Percentiles rank a stretch among this genome's conserved stretches.
Conservation (phyloP, 495 filamentous ascomycete genomes). For the Schizothecium vesticola region DNA sequence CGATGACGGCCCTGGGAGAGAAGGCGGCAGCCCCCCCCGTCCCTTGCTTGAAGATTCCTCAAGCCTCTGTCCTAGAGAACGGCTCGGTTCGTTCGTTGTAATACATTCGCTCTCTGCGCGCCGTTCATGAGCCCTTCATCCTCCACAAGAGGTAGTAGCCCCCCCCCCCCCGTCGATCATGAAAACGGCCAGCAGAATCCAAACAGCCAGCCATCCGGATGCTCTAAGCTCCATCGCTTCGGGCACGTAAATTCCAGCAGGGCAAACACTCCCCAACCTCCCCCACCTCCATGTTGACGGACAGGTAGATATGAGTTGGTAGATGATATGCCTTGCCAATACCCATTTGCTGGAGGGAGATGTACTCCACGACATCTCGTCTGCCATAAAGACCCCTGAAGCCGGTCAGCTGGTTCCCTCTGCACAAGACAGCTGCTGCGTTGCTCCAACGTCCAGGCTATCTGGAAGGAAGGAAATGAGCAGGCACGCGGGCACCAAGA, state of each 20-base stretch:
- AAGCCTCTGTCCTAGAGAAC: neutral
- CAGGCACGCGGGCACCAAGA: neutral
- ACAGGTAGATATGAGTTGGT: too few species aligned
- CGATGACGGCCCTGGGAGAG: neutral
- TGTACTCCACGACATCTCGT: neutral
- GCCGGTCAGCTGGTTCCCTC: neutral
- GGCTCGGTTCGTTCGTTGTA: too few species aligned
- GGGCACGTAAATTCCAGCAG: neutral
- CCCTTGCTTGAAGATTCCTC: neutral
- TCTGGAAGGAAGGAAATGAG: too few species aligned
- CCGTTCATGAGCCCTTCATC: neutral
- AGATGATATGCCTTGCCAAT: too few species aligned
- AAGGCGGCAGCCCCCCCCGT: neutral
- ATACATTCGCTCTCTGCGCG: neutral
- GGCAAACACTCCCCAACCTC: too few species aligned
- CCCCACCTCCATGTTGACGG: too few species aligned
- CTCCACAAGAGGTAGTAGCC: neutral
- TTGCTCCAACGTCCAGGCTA: too few species aligned
- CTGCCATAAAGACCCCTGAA: neutral
- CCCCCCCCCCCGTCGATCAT: too few species aligned
- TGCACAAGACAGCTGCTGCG: too few species aligned
- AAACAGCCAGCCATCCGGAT: neutral
- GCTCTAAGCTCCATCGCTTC: neutral
- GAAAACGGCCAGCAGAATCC: neutral
- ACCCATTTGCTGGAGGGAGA: too few species aligned